A percentile compares a stretch with the other conserved stretches of the same genome.
These are phyloP conservation scores for Cephaloascus albidus DNA, from an alignment of 805 yeast genomes.

Conservation along the genomic window DNA sequence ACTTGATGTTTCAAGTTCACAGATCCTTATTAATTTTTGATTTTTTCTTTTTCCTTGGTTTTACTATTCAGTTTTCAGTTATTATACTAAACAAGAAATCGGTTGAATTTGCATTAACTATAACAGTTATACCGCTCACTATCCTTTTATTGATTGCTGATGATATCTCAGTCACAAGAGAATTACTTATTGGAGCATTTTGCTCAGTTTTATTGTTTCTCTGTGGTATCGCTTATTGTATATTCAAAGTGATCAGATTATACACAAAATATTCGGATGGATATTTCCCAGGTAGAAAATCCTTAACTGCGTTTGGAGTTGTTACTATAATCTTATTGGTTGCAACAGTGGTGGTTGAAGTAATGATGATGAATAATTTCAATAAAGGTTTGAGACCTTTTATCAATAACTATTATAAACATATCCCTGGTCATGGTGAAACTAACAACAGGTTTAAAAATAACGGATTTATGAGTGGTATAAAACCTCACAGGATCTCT, in stretches of 20 bases:
- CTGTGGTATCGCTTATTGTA: constrained; percentile 33
- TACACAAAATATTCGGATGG: constrained; percentile 30
- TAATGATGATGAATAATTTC: constrained; percentile 3
- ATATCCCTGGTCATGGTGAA: background rate
- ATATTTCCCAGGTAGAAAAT: constrained; percentile 34
- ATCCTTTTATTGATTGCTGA: constrained; percentile 24
- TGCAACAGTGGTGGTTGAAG: constrained; percentile 1
- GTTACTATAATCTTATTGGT: constrained; percentile 26
- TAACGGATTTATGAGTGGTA: background rate
- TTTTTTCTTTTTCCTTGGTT: constrained; percentile 39
- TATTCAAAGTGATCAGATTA: constrained; percentile 36
- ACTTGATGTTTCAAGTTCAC: constrained; percentile 28
- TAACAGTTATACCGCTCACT: constrained; percentile 34
- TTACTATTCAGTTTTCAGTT: constrained; percentile 38
- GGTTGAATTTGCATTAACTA: constrained; percentile 35
- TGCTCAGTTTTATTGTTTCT: constrained; percentile 19
- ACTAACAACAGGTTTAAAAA: background rate
- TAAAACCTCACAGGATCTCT: too few relatives aligned
- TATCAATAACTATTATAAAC: constrained; percentile 1
- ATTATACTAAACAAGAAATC: constrained; percentile 29
- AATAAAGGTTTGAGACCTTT: constrained; percentile 6
- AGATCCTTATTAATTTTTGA: constrained; percentile 26
- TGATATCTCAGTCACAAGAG: constrained; percentile 25
- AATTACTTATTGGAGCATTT: constrained; percentile 15
- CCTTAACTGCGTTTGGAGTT: constrained; percentile 33